These are phyloP conservation scores for Yamadazyma sp. DNA, from an alignment of 805 yeast genomes.

Conservation along the genomic window DNA sequence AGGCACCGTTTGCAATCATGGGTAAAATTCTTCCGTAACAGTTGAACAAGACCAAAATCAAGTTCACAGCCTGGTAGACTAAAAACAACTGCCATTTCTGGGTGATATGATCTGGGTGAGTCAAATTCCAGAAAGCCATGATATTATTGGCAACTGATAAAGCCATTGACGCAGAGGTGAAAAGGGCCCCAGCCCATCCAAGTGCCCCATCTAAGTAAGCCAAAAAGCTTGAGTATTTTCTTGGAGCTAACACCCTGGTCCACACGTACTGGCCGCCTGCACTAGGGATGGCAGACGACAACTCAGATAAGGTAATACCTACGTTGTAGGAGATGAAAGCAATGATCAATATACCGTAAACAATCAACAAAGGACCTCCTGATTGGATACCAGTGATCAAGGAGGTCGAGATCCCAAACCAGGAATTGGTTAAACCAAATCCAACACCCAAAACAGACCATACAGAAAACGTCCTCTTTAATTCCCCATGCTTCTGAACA, in stretches of 20 bases:
- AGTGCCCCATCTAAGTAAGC: constrained; percentile 42
- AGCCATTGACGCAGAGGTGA: constrained; percentile 42
- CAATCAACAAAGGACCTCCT: constrained; percentile 42
- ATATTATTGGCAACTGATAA: constrained; percentile 33
- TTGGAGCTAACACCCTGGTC: constrained; percentile 41
- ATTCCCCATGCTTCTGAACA: constrained; percentile 18
- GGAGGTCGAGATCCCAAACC: constrained; percentile 44
- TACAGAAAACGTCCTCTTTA: constrained; percentile 35
- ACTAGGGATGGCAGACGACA: constrained; percentile 40
- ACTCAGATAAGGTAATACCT: constrained; percentile 39
- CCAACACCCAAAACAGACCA: constrained; percentile 42
- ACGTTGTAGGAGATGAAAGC: constrained; percentile 36
- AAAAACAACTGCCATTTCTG: constrained; percentile 56
- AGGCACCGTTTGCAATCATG: constrained; percentile 46
- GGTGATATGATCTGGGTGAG: constrained; percentile 31
- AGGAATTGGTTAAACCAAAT: constrained; percentile 43
- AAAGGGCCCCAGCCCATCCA: constrained; percentile 44
- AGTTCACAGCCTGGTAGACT: constrained; percentile 45
- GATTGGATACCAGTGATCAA: constrained; percentile 42
- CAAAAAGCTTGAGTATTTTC: constrained; percentile 35
- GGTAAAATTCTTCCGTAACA: constrained; percentile 55
- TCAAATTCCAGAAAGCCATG: constrained; percentile 38
- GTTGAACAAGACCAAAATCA: constrained; percentile 46
- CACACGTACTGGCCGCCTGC: constrained; percentile 47
- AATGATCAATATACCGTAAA: constrained; percentile 42